Base-by-base conservation (phyloP, 345 rosid species). In the Eutrema yunnanense region DNA sequence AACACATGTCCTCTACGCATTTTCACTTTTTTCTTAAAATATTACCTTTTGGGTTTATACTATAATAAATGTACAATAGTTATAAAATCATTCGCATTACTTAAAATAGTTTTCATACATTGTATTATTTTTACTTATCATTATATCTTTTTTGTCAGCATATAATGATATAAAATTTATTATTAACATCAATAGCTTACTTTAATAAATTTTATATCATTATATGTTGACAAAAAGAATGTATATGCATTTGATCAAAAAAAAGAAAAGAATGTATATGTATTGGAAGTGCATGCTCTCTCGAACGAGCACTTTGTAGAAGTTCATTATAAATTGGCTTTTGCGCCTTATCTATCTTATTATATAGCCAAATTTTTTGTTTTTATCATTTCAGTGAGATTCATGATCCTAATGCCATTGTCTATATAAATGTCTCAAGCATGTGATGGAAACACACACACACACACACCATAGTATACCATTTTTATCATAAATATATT, bases 401-500 rank as follows among this genome's bases (percentile, higher is more conserved):
- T 46, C 69, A 75, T 19, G 44, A 53, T 54, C 69, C 41, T 70
- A 62, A 62, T 69, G 46, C 37, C 70, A 53, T 44, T 75, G 68
- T 68, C 79, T 75, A 69, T 75, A 75, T 75, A 75, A 62, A 69
- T 37, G 64, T 48, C 36, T 47, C 59, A 44, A 54, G 29, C 63
- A 14, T 67, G 11, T n/a, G 43, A 51, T 43, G 78, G 44, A 22
- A 50, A 59, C 12, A 19, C 27, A 47, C 50, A 62, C 27, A 68
- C 12, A 49, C 57, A 27, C 66, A 52, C 41, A 19, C 53, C 59
- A 9, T 30, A 11, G 8, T 32, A 2, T 57, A 38, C 52, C 52
- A 43, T 9, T 26, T 50, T 52, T 2, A 0, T 43, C 56, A 60
- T n/a, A 59, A 4, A 6, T 11, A 55, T 2, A 69, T 44, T 38